Base-by-base conservation (phyloP, 2,329 filamentous ascomycete genomes). In the Exophiala sideris region DNA sequence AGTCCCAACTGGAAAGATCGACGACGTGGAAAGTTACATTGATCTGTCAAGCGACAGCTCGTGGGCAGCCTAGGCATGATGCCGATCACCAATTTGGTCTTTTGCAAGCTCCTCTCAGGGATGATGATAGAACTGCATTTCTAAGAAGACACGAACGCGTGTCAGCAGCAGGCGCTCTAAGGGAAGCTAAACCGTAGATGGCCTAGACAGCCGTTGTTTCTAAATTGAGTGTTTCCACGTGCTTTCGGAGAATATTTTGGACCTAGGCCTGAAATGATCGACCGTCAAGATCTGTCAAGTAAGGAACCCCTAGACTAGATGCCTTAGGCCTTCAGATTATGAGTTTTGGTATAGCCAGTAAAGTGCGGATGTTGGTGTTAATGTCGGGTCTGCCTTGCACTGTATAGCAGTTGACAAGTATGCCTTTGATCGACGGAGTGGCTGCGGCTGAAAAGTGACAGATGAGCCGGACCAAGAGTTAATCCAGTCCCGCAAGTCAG, bases 401-500 rank as follows among this genome's bases (percentile, higher is more conserved):
- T 41, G 40, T 40, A 45, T 48, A 45, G 38, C 45, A 48, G 5
- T 29, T 29, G 24, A 5, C 24, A 38, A 38, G 7, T 5, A 38
- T 16, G 35, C 35, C 5, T 6, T 38, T 8, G 3, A 2, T 21
- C 18, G 14, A 51, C 48, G 52, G 52, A 33, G 42, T 56, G 44
- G 44, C 24, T 48, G 52, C 40, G 46, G 40, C 45, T 36, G 45
- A 16, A 14, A 39, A 14, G 12, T n/a, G 7, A 24, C 47, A 21
- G 44, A 39, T 36, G 44, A 44, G 21, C 29, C 53, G 48, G 53
- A 48, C 38, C 11, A 49, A 45, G 45, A 33, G 48, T 48, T 52
- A 49, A 56, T 56, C 53, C 53, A 56, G 48, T 39, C 39, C 53
- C 48, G 48, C 42, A 34, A 38, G 5, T 38, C 35, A 11, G 35